Percentiles rank a stretch among this genome's conserved stretches.
Conservation (phyloP, 1,284 basidiomycete genomes). For the Ceratobasidium sp. region DNA sequence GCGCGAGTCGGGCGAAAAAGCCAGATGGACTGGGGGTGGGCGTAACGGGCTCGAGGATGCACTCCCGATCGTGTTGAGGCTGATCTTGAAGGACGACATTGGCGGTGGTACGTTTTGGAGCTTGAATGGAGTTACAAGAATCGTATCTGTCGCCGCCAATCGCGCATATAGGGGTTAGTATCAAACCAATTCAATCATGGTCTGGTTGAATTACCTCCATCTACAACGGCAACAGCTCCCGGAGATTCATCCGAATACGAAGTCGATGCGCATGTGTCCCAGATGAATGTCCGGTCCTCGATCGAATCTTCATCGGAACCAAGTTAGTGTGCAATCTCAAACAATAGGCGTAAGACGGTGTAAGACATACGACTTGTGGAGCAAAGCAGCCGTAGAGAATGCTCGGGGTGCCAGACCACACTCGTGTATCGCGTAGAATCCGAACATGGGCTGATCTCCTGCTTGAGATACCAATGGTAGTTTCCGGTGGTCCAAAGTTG, state of each 20-base stretch:
- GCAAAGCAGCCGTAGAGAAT: slow-evolving; percentile 75
- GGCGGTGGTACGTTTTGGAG: slow-evolving; percentile 95
- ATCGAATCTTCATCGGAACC: slow-evolving; percentile 56
- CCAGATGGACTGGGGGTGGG: slow-evolving; percentile 72
- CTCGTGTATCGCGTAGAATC: slow-evolving; percentile 69
- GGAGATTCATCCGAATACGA: slow-evolving; percentile 79
- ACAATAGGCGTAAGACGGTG: not conserved
- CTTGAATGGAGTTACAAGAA: slow-evolving; percentile 92
- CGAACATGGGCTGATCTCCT: slow-evolving; percentile 74
- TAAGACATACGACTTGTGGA: slow-evolving; percentile 64
- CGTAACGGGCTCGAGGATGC: slow-evolving; percentile 49
- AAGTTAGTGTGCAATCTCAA: slow-evolving; percentile 1
- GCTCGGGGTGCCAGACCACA: slow-evolving; percentile 90
- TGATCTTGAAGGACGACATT: slow-evolving; percentile 84
- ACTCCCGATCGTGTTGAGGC: slow-evolving; percentile 54
- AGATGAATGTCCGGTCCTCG: slow-evolving; percentile 75
- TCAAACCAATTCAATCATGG: not conserved
- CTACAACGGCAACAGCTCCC: slow-evolving; percentile 90
- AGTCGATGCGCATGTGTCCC: slow-evolving; percentile 79
- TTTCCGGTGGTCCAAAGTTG: slow-evolving; percentile 97
- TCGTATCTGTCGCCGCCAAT: slow-evolving; percentile 64
- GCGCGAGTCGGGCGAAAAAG: slow-evolving; percentile 72
- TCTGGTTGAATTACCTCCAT: slow-evolving; percentile 74
- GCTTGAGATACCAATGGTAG: slow-evolving; percentile 97
- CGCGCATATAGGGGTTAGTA: slow-evolving; percentile 20